phyloP scores from a whole-genome alignment of 352 stramenopile species.

The Pythium angustatum region DNA sequence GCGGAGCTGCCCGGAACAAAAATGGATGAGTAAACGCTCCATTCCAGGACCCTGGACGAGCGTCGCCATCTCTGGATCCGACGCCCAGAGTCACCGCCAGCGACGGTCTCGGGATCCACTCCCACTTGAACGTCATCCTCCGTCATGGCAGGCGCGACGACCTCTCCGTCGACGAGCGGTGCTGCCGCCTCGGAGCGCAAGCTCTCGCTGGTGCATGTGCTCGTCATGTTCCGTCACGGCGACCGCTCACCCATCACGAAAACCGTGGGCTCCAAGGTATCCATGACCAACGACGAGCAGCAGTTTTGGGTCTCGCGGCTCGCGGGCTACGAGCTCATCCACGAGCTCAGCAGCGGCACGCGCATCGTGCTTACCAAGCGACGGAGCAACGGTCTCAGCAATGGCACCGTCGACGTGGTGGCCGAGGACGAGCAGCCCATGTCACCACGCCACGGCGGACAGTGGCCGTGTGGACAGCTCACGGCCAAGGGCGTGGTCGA shows the following conservation, averaged over 20 bases:
- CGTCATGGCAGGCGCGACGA: not conserved
- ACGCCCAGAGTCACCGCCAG: not conserved
- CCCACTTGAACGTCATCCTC: no score
- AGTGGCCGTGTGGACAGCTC: conserved; percentile 75
- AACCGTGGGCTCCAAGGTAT: conserved; percentile 42
- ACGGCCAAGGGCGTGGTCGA: conserved; percentile 63
- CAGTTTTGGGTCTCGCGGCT: conserved; percentile 67
- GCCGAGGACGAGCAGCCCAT: conserved; percentile 16
- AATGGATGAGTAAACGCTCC: conserved; percentile 32
- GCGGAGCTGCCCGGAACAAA: not conserved
- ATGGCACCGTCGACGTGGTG: not conserved
- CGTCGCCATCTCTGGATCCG: not conserved
- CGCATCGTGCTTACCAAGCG: conserved; percentile 35
- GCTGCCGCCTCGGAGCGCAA: conserved; percentile 9
- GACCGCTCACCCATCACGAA: conserved; percentile 78
- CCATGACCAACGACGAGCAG: conserved; percentile 46
- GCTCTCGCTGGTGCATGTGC: conserved; percentile 57
- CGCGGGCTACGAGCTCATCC: conserved; percentile 42
- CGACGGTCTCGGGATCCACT: not conserved
- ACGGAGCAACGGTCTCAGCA: not conserved
- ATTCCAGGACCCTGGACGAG: conserved; percentile 6
- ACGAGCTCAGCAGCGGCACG: conserved; percentile 49
- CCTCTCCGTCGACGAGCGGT: not conserved
- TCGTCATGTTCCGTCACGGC: conserved; percentile 77
- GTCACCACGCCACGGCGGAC: conserved; percentile 55